A percentile compares a stretch with the other conserved stretches of the same genome.
phyloP scores from a whole-genome alignment of 768 basidiomycete species.

The Asterophora lycoperdoides region DNA sequence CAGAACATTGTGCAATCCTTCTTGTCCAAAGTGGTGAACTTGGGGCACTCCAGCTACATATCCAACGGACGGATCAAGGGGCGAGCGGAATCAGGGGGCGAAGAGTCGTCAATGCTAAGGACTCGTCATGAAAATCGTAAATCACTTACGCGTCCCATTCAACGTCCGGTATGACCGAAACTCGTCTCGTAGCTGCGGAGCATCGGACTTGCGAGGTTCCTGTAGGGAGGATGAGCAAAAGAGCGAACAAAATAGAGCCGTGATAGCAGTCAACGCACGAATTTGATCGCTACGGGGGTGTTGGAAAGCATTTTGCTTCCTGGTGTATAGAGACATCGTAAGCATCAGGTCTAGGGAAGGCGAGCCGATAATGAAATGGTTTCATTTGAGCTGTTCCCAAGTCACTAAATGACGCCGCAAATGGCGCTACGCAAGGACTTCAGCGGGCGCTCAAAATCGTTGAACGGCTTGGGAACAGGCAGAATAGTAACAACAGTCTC shows the following conservation, averaged over 20 bases:
- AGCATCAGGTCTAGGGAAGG: background rate
- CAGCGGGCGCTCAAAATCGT: background rate
- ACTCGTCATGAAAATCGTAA: background rate
- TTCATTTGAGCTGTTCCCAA: background rate
- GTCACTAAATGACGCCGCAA: background rate
- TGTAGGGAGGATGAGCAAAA: constrained; percentile 29
- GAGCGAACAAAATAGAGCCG: constrained; percentile 10
- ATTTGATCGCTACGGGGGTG: constrained; percentile 94
- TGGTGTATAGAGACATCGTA: constrained; percentile 25
- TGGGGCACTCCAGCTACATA: constrained; percentile 88
- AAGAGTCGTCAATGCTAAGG: background rate
- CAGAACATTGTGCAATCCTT: constrained; percentile 94
- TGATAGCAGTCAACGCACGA: constrained; percentile 50
- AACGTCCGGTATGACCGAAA: constrained; percentile 96
- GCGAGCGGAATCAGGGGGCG: constrained; percentile 2
- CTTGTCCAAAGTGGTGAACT: constrained; percentile 98
- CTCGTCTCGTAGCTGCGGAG: constrained; percentile 95
- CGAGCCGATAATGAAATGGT: background rate
- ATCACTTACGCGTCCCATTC: constrained; percentile 74
- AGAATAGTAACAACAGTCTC: background rate
- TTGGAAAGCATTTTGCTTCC: constrained; percentile 83
- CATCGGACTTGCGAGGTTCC: constrained; percentile 97
- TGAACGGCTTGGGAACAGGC: background rate
- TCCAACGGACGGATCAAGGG: constrained; percentile 11
- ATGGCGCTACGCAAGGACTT: background rate